Evolutionary conservation across 495 filamentous ascomycete species (phyloP).

Genomic region (Oidiodendron maius): DNA sequence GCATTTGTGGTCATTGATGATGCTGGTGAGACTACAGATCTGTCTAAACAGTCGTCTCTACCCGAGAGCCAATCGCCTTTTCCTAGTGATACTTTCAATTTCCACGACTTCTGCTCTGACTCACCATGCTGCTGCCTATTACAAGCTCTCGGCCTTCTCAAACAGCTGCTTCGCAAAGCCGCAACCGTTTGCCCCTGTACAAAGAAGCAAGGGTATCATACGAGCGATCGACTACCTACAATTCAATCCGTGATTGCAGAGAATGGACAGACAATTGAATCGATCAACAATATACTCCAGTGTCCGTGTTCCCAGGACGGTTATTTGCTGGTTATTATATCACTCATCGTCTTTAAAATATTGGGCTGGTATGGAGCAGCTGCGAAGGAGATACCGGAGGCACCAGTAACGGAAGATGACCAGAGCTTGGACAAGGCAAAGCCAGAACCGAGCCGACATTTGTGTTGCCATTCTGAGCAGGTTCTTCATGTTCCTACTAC

Average conservation of each 20-base stretch:
- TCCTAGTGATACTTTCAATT: background rate
- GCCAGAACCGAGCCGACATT: background rate
- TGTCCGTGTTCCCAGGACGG: conserved; percentile 7
- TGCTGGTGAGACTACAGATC: too few species aligned
- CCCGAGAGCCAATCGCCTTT: background rate
- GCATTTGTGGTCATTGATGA: background rate
- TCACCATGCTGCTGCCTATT: conserved; percentile 3
- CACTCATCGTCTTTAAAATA: conserved; percentile 8
- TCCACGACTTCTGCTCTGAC: background rate
- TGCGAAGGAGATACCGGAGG: too few species aligned
- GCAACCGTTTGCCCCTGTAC: background rate
- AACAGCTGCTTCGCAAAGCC: background rate
- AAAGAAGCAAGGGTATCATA: background rate
- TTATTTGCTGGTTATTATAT: conserved; percentile 7
- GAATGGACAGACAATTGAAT: conserved; percentile 7
- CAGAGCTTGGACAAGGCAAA: background rate
- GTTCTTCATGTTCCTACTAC: conserved; percentile 1
- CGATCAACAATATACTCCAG: conserved; percentile 10
- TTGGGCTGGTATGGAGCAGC: background rate
- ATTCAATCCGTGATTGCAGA: background rate
- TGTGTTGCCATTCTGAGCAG: background rate
- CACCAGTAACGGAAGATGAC: background rate
- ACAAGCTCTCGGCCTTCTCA: conserved; percentile 1
- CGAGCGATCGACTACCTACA: background rate
- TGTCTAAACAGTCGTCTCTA: background rate